Percentiles rank a stretch among this genome's conserved stretches.
Conservation (phyloP, 129 eudicot genomes). For the Chrysanthemum seticuspe region DNA sequence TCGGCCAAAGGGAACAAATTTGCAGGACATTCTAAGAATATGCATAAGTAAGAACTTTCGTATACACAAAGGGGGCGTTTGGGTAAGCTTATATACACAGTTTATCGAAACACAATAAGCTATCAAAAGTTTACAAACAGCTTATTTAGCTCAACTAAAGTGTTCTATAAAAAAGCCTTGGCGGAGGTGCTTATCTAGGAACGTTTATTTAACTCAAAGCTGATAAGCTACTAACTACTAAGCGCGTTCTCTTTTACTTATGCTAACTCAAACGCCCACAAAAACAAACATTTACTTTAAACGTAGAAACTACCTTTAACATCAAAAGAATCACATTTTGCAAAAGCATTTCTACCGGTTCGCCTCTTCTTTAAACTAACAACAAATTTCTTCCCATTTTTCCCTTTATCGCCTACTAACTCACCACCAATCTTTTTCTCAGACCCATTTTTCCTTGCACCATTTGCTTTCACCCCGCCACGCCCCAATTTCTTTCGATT, state of each 20-base stretch:
- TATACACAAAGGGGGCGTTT: neutral
- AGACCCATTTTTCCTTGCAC: neutral
- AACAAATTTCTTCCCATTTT: conserved; percentile 1
- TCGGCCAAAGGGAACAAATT: neutral
- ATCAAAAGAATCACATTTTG: conserved; percentile 1
- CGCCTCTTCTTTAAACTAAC: conserved; percentile 11
- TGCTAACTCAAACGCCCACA: too few relatives aligned
- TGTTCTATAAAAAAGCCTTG: too few relatives aligned
- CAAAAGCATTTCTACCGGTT: neutral
- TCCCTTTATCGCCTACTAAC: neutral
- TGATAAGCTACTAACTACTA: too few relatives aligned
- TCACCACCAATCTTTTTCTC: neutral
- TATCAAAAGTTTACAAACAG: neutral
- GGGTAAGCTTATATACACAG: neutral
- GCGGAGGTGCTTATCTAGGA: too few relatives aligned
- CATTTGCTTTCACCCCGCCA: conserved; percentile 21
- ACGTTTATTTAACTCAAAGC: too few relatives aligned
- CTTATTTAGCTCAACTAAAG: too few relatives aligned
- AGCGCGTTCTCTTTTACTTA: too few relatives aligned
- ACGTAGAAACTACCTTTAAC: neutral
- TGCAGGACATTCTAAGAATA: neutral
- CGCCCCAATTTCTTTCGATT: conserved; percentile 32
- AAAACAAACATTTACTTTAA: too few relatives aligned
- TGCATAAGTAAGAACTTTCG: conserved; percentile 9
- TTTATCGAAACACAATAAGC: neutral